Base-by-base conservation (phyloP, 2,329 filamentous ascomycete genomes). In the Aspergillus nomiae region DNA sequence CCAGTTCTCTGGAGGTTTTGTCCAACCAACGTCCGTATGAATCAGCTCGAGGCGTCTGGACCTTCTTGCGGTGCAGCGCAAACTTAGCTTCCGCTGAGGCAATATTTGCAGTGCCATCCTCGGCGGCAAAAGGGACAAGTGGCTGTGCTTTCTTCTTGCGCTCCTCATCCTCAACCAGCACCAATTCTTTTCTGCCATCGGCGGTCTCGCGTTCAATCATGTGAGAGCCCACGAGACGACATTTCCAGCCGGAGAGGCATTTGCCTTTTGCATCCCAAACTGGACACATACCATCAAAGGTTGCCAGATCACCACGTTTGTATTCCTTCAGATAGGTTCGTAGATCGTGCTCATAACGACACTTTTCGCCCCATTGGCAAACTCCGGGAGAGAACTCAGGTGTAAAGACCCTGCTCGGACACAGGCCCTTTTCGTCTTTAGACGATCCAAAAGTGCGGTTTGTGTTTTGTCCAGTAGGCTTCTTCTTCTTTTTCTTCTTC, bases 241-340 rank as follows among this genome's bases (percentile, higher is more conserved):
- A 99, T 76, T 94, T 96, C 94, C 94, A 99, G 7, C 95, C 95
- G 16, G 90, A 87, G 56, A 87, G 85, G 71, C 95, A 99, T 65
- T 84, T 87, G 14, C 94, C 94, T 67, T 90, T 87, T 19, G 83
- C 82, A 68, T 92, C 89, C 77, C 88, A 97, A 10, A 96, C 86
- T 0, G 94, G 94, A 73, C 95, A 99, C 65, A 90, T 83, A 8
- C 92, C 90, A 48, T 84, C 85, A 71, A 96, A 90, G 0, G 90
- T 92, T 6, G 85, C 85, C 45, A 97, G 83, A 73, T 98, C 92
- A 64, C 87, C 87, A 51, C 92, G 88, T 68, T 94, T 94, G 65
- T 93, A 91, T 61, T 95, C 88, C 36, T 86, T 86, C 56, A 99
- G 81, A 74, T 99, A 99, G 74, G 88, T 89, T 66, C 95, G 88